phyloP scores from a whole-genome alignment of 345 rosid species.

The Adansonia digitata region DNA sequence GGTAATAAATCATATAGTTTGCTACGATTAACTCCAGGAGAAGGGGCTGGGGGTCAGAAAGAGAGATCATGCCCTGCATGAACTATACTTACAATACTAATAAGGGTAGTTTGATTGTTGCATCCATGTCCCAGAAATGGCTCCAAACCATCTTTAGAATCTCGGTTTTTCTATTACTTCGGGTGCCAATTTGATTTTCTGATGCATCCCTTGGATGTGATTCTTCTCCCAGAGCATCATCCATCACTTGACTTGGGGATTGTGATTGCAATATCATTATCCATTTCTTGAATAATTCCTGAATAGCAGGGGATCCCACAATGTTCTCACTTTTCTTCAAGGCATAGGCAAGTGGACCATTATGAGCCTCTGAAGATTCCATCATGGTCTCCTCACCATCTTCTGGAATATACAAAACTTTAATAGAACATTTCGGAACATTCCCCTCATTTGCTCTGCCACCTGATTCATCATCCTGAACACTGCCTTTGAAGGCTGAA shows the following conservation, averaged over 20 bases:
- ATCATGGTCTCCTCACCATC: constrained; percentile 49
- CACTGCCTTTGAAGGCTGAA: constrained; percentile 73
- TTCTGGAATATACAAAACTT: constrained; percentile 62
- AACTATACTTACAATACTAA: constrained; percentile 65
- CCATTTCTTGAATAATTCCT: constrained; percentile 78
- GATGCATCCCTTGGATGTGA: constrained; percentile 29
- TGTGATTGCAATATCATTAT: constrained; percentile 52
- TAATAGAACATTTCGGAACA: constrained; percentile 48
- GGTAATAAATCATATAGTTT: not conserved
- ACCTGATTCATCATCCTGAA: constrained; percentile 52
- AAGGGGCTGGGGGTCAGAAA: not conserved
- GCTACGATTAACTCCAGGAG: not conserved
- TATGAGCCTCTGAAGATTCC: constrained; percentile 57
- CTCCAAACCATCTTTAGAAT: constrained; percentile 42
- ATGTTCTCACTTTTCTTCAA: constrained; percentile 52
- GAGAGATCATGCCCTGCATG: not conserved
- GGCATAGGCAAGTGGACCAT: constrained; percentile 55
- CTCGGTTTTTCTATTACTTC: constrained; percentile 26
- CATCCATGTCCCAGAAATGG: constrained; percentile 64
- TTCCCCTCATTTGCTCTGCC: constrained; percentile 48
- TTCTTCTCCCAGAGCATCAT: constrained; percentile 49
- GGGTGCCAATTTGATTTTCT: constrained; percentile 28
- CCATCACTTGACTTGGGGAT: constrained; percentile 43
- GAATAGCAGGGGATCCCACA: constrained; percentile 65
- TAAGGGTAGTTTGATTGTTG: constrained; percentile 61